A percentile compares a stretch with the other conserved stretches of the same genome.
Conservation (phyloP, 495 filamentous ascomycete species). For the Penicillium alfredii region DNA sequence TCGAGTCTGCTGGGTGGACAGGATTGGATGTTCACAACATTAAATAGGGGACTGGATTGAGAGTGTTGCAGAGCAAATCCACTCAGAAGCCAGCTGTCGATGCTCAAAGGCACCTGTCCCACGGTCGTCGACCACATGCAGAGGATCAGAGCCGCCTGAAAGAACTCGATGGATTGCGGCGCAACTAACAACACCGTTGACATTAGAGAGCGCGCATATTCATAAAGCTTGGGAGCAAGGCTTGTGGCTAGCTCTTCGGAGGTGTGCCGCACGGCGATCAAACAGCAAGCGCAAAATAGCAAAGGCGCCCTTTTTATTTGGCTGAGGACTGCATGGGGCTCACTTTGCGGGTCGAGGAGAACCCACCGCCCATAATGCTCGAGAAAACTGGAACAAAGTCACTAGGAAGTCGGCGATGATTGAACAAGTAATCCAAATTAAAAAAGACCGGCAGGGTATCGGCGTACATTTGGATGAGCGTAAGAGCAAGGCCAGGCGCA, state of each 20-base stretch:
- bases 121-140: conserved; percentile 47
- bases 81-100: conserved; percentile 44
- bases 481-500: conserved; percentile 14
- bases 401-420: neutral
- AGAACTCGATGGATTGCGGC: conserved; percentile 40
- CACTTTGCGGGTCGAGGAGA: conserved; percentile 24
- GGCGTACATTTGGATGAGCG: conserved; percentile 22
- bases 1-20: conserved; percentile 7
- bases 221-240: conserved; percentile 35
- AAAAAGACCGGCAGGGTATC: neutral
- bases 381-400: conserved; percentile 10
- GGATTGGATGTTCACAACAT: conserved; percentile 11
- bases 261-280: conserved; percentile 42
- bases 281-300: conserved; percentile 36
- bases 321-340: conserved; percentile 19
- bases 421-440: neutral
- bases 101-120: conserved; percentile 39
- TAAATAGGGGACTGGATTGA: conserved; percentile 34
- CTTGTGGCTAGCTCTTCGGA: conserved; percentile 31
- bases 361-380: conserved; percentile 42
- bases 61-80: conserved; percentile 42
- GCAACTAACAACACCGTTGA: conserved; percentile 28
- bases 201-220: conserved; percentile 31
- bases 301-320: conserved; percentile 32
- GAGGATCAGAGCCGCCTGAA: conserved; percentile 38